Evolutionary conservation across 352 stramenopile species (phyloP).

Genomic region (Phytophthora meadii): DNA sequence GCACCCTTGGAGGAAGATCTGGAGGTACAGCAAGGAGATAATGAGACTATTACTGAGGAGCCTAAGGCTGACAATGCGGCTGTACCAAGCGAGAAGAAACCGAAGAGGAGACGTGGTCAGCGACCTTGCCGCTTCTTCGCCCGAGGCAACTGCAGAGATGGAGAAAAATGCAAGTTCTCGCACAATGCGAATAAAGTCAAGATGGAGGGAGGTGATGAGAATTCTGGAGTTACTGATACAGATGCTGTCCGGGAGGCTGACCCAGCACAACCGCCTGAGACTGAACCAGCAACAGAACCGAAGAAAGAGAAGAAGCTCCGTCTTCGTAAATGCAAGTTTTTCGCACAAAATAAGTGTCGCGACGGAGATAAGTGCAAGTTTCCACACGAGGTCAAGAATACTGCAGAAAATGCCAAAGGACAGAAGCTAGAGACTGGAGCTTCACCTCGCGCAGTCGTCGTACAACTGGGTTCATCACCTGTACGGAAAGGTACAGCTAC

Average conservation of each 20-base stretch:
- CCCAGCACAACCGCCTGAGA: conserved; percentile 10
- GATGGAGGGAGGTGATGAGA: conserved; percentile 1
- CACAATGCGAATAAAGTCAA: conserved; percentile 41
- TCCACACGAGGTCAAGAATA: conserved; percentile 43
- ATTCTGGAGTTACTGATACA: conserved; percentile 3
- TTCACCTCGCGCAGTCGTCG: conserved; percentile 21
- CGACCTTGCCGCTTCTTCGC: conserved; percentile 59
- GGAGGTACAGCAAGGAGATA: conserved; percentile 1
- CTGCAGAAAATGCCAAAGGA: not conserved
- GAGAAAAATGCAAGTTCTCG: conserved; percentile 57
- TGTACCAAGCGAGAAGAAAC: conserved; percentile 21
- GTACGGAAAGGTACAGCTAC: conserved; percentile 1
- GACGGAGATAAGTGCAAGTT: conserved; percentile 75
- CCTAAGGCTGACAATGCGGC: not conserved
- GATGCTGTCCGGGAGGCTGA: conserved; percentile 27
- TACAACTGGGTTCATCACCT: conserved; percentile 21
- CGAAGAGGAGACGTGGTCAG: conserved; percentile 27
- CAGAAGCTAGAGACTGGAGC: conserved; percentile 2
- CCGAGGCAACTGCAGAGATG: conserved; percentile 63
- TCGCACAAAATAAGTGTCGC: conserved; percentile 52
- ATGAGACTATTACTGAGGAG: not conserved
- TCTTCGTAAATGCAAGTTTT: conserved; percentile 60
- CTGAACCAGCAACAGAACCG: not conserved
- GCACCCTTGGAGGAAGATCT: conserved; percentile 22
- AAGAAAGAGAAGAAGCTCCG: conserved; percentile 37